Conservation (phyloP, 345 rosid genomes). For the Eucalyptus viminalis region DNA sequence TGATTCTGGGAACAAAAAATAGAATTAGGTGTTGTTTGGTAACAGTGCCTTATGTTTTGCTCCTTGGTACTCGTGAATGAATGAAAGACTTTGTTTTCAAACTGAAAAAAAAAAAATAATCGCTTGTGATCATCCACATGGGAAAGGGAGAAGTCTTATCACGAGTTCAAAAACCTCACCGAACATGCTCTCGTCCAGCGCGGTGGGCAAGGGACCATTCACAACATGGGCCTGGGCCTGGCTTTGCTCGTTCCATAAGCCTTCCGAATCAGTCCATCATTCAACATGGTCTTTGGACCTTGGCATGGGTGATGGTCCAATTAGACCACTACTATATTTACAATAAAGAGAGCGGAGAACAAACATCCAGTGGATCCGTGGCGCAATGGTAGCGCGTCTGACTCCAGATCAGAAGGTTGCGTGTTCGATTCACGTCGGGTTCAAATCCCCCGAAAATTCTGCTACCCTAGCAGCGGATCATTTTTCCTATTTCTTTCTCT, state of each 20-base stretch:
- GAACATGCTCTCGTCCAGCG: not conserved
- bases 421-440: conserved; percentile 93
- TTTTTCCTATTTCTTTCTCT: no score
- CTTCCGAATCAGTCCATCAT: not conserved
- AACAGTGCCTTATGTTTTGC: no score
- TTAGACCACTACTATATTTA: accelerated
- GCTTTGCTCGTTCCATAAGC: not conserved
- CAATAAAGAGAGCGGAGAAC: accelerated
- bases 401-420: conserved; percentile 98
- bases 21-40: no score
- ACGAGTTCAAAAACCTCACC: not conserved
- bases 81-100: no score
- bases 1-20: no score
- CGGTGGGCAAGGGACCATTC: not conserved
- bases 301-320: not conserved
- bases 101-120: no score
- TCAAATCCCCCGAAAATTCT: conserved; percentile 5
- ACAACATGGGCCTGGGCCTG: not conserved
- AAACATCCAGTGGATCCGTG: conserved; percentile 24
- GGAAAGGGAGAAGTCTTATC: not conserved
- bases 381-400: conserved; percentile 99
- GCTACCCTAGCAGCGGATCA: not conserved
- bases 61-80: no score
- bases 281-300: not conserved
- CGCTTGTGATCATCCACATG: not conserved